These are phyloP conservation scores for Sporothrix euskadiensis DNA, from an alignment of 2,329 filamentous ascomycete species.

Conservation along the genomic window DNA sequence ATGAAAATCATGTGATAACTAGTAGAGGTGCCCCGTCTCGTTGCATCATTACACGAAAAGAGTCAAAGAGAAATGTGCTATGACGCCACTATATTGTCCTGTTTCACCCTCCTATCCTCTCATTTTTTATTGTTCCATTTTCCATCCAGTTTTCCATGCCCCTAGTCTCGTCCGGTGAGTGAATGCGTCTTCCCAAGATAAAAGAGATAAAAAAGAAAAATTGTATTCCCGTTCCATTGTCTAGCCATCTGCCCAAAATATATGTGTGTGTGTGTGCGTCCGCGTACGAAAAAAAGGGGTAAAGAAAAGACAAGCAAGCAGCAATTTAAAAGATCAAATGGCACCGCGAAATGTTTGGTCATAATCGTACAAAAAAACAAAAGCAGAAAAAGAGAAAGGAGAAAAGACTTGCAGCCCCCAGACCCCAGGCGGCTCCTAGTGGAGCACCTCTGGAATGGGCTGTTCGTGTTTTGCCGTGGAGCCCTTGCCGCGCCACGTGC, in stretches of 20 bases:
- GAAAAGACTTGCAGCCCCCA: not conserved
- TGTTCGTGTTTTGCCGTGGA: conserved; percentile 86
- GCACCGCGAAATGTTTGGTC: not conserved
- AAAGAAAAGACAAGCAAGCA: not conserved
- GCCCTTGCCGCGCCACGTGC: conserved; percentile 93
- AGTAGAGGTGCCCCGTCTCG: not conserved
- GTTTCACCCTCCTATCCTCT: not conserved
- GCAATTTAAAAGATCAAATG: not conserved
- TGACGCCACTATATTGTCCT: not conserved
- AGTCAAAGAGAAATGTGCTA: not conserved
- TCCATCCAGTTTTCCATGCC: not conserved
- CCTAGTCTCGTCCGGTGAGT: not conserved
- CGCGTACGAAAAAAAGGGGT: not conserved
- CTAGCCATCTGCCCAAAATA: conserved; percentile 6
- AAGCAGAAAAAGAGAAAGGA: not conserved
- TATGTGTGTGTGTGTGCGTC: not conserved
- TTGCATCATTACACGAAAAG: not conserved
- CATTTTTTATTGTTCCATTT: not conserved
- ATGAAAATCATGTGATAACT: too few species aligned
- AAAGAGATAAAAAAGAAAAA: not conserved
- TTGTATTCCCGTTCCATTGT: not conserved
- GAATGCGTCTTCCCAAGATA: not conserved
- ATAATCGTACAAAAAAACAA: conserved; percentile 26
- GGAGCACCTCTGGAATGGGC: conserved; percentile 43
- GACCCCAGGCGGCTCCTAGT: conserved; percentile 21